Percentiles rank a stretch among this genome's conserved stretches.
phyloP scores from a whole-genome alignment of 768 basidiomycete genomes.

The Boletus rubroflammeus region DNA sequence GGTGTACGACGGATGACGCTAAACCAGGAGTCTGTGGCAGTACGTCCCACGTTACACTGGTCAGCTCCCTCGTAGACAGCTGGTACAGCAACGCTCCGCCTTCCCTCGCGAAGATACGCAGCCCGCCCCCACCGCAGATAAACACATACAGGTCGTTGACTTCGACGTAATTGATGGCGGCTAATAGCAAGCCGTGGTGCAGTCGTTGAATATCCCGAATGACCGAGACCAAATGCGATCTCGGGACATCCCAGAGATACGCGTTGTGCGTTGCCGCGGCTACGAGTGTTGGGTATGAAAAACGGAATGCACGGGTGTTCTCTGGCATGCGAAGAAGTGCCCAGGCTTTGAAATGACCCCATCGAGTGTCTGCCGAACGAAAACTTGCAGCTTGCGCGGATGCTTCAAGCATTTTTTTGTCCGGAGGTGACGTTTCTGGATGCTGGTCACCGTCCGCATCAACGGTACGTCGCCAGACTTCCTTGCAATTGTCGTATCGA shows the following conservation, averaged over 20 bases:
- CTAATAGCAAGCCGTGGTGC: constrained; percentile 24
- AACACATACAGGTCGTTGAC: constrained; percentile 55
- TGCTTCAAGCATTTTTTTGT: constrained; percentile 24
- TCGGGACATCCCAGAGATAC: constrained; percentile 62
- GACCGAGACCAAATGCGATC: constrained; percentile 45
- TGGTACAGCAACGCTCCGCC: constrained; percentile 44
- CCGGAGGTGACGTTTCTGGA: constrained; percentile 32
- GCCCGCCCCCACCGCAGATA: constrained; percentile 45
- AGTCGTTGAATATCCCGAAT: constrained; percentile 20
- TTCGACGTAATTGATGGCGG: constrained; percentile 61
- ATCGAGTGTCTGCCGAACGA: constrained; percentile 10
- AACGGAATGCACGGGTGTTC: constrained; percentile 51
- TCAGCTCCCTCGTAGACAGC: constrained; percentile 35
- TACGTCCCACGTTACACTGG: constrained; percentile 37
- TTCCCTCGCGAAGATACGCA: constrained; percentile 54
- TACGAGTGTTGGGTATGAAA: constrained; percentile 64
- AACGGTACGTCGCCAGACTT: constrained; percentile 61
- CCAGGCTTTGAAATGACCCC: constrained; percentile 63
- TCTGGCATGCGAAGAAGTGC: constrained; percentile 50
- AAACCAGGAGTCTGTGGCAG: constrained; percentile 11
- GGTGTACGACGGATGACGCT: constrained; percentile 12
- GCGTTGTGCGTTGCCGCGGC: constrained; percentile 43
- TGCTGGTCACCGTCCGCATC: constrained; percentile 28
- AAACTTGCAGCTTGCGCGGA: constrained; percentile 19
- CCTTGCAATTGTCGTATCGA: constrained; percentile 50